These are phyloP conservation scores for Microcyclosporella mali DNA, from an alignment of 2,329 filamentous ascomycete species.

Conservation along the genomic window DNA sequence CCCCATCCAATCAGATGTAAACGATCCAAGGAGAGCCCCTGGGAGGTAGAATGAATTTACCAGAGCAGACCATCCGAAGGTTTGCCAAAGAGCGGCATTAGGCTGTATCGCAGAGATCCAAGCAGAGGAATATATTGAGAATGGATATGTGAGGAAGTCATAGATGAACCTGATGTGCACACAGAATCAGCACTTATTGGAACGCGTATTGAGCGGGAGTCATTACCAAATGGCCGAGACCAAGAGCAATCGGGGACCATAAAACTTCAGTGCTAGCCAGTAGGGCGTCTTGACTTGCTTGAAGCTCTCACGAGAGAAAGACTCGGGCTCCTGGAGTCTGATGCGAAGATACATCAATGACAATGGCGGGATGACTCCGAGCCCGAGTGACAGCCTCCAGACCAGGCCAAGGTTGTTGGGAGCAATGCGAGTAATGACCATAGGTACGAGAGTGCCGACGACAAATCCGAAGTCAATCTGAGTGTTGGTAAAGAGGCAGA, in stretches of 20 bases:
- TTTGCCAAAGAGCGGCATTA: slow-evolving; percentile 60
- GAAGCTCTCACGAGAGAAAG: slow-evolving; percentile 68
- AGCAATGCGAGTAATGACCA: slow-evolving; percentile 44
- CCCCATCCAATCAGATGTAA: slow-evolving; percentile 70
- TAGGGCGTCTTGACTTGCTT: slow-evolving; percentile 46
- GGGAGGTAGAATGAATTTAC: slow-evolving; percentile 87
- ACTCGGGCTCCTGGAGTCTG: slow-evolving; percentile 70
- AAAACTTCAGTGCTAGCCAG: slow-evolving; percentile 55
- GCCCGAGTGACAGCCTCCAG: slow-evolving; percentile 74
- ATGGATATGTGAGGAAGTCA: slow-evolving; percentile 74
- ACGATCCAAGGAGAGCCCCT: slow-evolving; percentile 70
- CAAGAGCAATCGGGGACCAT: slow-evolving; percentile 64
- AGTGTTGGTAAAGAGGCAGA: slow-evolving; percentile 69
- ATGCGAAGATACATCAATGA: slow-evolving; percentile 65
- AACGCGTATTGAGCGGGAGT: too few species aligned
- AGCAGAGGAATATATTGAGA: slow-evolving; percentile 74
- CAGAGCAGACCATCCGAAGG: slow-evolving; percentile 83
- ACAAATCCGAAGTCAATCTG: slow-evolving; percentile 85
- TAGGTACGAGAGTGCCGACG: slow-evolving; percentile 69
- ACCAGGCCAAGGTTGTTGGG: slow-evolving; percentile 60
- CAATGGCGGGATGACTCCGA: slow-evolving; percentile 72
- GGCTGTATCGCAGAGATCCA: slow-evolving; percentile 64
- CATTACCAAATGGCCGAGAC: slow-evolving; percentile 65
- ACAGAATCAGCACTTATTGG: too few species aligned
- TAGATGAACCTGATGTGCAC: slow-evolving; percentile 55